A percentile compares a stretch with the other conserved stretches of the same genome.
phyloP scores from a whole-genome alignment of 768 basidiomycete genomes.

The Cantharellus cinnabarinus region DNA sequence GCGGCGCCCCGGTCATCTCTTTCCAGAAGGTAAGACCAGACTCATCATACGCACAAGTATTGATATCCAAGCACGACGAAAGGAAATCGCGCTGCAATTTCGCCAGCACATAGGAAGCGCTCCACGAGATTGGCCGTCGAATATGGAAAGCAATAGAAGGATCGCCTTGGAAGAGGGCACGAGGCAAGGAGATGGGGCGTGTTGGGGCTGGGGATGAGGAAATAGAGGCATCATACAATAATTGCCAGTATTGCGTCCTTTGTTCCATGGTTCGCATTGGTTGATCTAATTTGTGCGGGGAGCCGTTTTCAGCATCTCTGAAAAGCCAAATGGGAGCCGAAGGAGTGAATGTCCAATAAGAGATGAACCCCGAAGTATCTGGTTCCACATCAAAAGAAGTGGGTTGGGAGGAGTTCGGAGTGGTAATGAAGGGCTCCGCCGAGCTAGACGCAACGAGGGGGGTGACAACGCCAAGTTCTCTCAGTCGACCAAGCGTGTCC shows the following conservation, averaged over 20 bases:
- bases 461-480: conserved; percentile 33
- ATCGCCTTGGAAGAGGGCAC: no score
- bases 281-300: conserved; percentile 32
- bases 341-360: conserved; percentile 42
- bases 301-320: conserved; percentile 26
- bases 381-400: not conserved
- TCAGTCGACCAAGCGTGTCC: conserved; percentile 40
- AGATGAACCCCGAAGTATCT: conserved; percentile 16
- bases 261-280: conserved; percentile 22
- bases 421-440: conserved; percentile 23
- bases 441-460: conserved; percentile 33
- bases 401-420: conserved; percentile 24
- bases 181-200: no score
- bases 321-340: conserved; percentile 40
- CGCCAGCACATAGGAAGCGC: conserved; percentile 2
- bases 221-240: conserved; percentile 28
- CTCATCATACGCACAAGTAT: not conserved
- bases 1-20: not conserved
- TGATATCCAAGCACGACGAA: conserved; percentile 1
- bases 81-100: conserved; percentile 2
- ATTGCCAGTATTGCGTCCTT: conserved; percentile 34
- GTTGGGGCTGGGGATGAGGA: not conserved
- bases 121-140: not conserved
- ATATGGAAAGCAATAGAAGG: not conserved
- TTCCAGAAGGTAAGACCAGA: not conserved